phyloP scores from a whole-genome alignment of 441 rosid species.

The Gossypium davidsonii region DNA sequence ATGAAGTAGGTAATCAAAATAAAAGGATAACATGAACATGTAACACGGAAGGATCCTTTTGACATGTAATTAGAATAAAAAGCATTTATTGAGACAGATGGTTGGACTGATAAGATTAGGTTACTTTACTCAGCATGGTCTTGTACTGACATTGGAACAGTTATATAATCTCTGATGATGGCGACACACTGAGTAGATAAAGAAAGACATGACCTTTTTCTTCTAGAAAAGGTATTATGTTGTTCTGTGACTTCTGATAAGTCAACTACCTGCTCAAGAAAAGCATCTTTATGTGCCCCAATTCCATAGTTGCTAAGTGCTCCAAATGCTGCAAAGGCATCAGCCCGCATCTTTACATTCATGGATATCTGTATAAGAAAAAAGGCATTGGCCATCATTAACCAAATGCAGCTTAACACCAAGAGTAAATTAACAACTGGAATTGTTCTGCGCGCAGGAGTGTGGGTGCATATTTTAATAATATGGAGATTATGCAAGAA shows the following conservation, averaged over 20 bases:
- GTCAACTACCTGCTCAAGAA: conserved; percentile 75
- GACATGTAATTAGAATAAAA: background rate
- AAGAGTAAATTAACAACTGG: conserved; percentile 7
- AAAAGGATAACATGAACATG: background rate
- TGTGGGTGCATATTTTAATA: background rate
- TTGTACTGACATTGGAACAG: conserved; percentile 3
- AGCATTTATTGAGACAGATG: background rate
- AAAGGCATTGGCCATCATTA: background rate
- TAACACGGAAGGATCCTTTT: background rate
- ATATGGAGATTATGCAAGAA: background rate
- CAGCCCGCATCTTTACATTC: conserved; percentile 80
- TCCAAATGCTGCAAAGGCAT: conserved; percentile 91
- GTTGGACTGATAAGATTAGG: background rate
- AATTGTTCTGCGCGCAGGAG: background rate
- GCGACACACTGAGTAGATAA: background rate
- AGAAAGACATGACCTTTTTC: background rate
- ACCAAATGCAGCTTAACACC: conserved; percentile 5
- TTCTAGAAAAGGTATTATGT: background rate
- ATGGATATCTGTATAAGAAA: conserved; percentile 50
- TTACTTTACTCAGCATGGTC: background rate
- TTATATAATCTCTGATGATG: conserved; percentile 7
- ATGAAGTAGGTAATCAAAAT: conserved; percentile 3
- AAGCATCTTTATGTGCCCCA: conserved; percentile 64
- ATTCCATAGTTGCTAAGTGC: conserved; percentile 67
- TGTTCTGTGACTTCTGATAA: background rate